Conservation (phyloP, 2,329 filamentous ascomycete genomes). For the Neocatenulostroma microsporum region DNA sequence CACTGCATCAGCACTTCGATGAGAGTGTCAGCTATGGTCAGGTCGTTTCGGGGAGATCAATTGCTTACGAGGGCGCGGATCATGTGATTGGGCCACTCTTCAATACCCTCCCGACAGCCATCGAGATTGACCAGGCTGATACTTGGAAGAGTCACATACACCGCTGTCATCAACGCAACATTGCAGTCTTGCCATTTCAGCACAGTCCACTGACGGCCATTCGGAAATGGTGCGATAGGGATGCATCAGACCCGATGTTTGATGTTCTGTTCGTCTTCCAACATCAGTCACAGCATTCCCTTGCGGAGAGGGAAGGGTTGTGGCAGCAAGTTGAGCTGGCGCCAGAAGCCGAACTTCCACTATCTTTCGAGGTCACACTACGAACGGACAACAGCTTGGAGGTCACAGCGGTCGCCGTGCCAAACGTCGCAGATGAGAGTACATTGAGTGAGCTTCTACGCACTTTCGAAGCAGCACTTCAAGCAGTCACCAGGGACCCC, state of each 20-base stretch:
- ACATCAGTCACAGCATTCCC: conserved; percentile 22
- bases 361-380: conserved; percentile 67
- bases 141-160: conserved; percentile 56
- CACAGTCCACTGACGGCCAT: conserved; percentile 72
- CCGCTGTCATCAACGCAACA: conserved; percentile 64
- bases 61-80: conserved; percentile 60
- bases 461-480: conserved; percentile 36
- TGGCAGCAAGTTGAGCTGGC: conserved; percentile 51
- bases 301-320: conserved; percentile 13
- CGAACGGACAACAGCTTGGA: conserved; percentile 41
- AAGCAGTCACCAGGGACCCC: conserved; percentile 30
- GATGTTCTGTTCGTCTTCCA: conserved; percentile 81
- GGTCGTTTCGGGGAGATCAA: conserved; percentile 67
- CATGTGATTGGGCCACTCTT: conserved; percentile 73
- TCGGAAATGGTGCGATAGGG: conserved; percentile 64
- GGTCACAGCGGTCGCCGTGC: conserved; percentile 54
- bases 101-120: conserved; percentile 73
- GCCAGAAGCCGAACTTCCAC: conserved; percentile 57
- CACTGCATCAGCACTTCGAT: conserved; percentile 48
- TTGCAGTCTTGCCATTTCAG: conserved; percentile 61
- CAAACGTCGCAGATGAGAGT: conserved; percentile 32
- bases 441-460: conserved; percentile 35
- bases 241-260: conserved; percentile 55
- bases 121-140: conserved; percentile 37
- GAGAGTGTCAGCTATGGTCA: conserved; percentile 57